Evolutionary conservation across 2,329 filamentous ascomycete species (phyloP).

Genomic region (Colletotrichum acutatum): DNA sequence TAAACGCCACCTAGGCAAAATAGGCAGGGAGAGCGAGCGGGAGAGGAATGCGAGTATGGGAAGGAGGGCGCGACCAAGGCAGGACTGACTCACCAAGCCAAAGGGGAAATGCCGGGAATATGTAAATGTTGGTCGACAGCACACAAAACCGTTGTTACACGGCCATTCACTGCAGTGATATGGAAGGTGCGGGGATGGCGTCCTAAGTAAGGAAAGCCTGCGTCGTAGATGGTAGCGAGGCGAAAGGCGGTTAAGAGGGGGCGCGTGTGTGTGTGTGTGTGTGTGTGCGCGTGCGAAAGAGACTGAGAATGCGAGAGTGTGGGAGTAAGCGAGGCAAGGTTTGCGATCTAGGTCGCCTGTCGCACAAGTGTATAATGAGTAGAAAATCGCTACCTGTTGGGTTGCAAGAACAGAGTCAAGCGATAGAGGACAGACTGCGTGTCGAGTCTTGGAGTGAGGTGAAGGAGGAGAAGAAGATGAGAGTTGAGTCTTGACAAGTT

Average conservation of each 20-base stretch:
- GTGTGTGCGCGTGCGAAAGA: background rate
- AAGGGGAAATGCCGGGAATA: background rate
- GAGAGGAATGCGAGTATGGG: background rate
- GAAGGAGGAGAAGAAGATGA: background rate
- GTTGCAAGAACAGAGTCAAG: background rate
- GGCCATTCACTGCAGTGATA: constrained; percentile 13
- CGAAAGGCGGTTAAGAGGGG: background rate
- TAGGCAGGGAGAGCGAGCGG: background rate
- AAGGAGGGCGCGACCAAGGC: constrained; percentile 1
- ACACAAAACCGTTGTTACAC: constrained; percentile 19
- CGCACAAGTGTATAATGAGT: constrained; percentile 3
- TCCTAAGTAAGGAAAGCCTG: constrained; percentile 3
- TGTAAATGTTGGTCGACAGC: constrained; percentile 1
- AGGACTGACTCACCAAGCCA: constrained; percentile 26
- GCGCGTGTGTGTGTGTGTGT: background rate
- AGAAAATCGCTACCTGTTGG: constrained; percentile 8
- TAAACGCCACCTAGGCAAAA: constrained; percentile 21
- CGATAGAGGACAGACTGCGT: background rate
- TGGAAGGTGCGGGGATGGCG: constrained; percentile 10
- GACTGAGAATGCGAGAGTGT: background rate
- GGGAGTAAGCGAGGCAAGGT: background rate
- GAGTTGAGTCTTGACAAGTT: constrained; percentile 22
- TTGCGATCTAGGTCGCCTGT: background rate
- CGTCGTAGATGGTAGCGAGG: background rate
- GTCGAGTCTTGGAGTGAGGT: background rate